Evolutionary conservation across 1,139 yeast species (phyloP), one percentile per base, ranked within the genome.

Genomic region (Maudiozyma humilis): DNA sequence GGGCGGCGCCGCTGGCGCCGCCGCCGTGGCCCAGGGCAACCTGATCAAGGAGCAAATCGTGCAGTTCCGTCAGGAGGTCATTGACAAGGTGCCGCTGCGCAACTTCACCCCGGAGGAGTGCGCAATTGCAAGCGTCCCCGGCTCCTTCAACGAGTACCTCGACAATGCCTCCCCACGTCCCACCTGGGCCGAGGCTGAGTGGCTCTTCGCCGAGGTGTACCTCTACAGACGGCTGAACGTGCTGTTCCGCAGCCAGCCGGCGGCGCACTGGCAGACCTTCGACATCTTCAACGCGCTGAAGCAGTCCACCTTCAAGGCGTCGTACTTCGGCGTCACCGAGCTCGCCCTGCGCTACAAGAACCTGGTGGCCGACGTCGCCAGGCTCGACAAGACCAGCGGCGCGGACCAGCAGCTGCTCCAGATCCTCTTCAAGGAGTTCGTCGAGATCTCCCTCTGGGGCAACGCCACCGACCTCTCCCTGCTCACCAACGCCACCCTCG

Each of bases 361-460:
- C 46, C 63, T 82, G 40, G 54, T 67, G 29, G 51, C 65, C 33
- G 52, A 55, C 19, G 48, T 47, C 36, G 32, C 39, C 14, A 31
- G 44, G 32, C 32, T 45, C 15, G 51, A 57, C 13, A 56, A 55
- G 15, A 50, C 55, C 7, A 55, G 56, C 13, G 53, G 56, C 15
- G 51, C 65, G n/a, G 74, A 72, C 47, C 52, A 56, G 3, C 78
- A 74, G n/a, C 66, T 74, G 0, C 66, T 82, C 50, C 62, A 71
- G 49, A 59, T 76, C n/a, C 64, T 79, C 41, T 82, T 82, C 65
- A 72, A 73, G 50, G 98, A 93, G 61, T 85, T 88, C 56, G 67
- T 84, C 38, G 96, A 88, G 59, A 78, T 91, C 49, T 85, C 96
- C 0, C 70, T 91, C 47, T 91, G 98, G 98, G 99, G 99, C 19